Evolutionary conservation across 2,329 filamentous ascomycete species (phyloP), one percentile per base, ranked within the genome.

Genomic region (Byssoonygena ceratinophila): DNA sequence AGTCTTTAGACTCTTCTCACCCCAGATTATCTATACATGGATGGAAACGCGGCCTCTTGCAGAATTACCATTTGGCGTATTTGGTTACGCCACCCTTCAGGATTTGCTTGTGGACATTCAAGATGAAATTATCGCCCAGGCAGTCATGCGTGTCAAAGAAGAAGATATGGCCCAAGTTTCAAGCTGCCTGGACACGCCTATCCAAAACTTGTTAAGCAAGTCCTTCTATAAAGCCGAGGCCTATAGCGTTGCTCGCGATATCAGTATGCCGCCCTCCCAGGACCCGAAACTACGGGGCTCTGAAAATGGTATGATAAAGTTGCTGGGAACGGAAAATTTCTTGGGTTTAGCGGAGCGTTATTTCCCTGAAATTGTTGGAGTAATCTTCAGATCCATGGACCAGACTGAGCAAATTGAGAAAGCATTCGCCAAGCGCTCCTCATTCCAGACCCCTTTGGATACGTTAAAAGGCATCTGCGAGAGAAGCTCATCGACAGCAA

Each of bases 11-110:
- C 73, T 97, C 0, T 98, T 97, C 63, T 83, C 87, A 5, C 82
- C 90, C 1, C 92, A 98, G 62, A 75, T 98, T 5, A 73, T 97
- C 2, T 95, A 87, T 64, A 95, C 89, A 0, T 98, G 90, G 91
- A 78, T 94, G 2, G 81, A 87, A 56, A 71, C 71, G 0, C 78
- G 84, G 54, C 69, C 72, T 1, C 72, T 95, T 6, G 73, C 78
- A n/a, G 75, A 80, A 2, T 85, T 98, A 46, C 91, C 92, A 0
- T 95, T 80, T 62, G 73, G 76, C n/a, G 85, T 92, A 1, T 98
- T 98, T 66, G 84, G 83, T 1, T 98, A 94, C 63, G 54, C 68
- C 1, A 80, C 70, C 14, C 75, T 97, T 1, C 66, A 74, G 16
- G 82, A 87, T 3, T 76, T 98, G 49, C 67, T 96, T 2, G 63